Percentiles rank a stretch among this genome's conserved stretches.
phyloP scores from a whole-genome alignment of 306 rosid genomes.

The Dryas alaskensis region DNA sequence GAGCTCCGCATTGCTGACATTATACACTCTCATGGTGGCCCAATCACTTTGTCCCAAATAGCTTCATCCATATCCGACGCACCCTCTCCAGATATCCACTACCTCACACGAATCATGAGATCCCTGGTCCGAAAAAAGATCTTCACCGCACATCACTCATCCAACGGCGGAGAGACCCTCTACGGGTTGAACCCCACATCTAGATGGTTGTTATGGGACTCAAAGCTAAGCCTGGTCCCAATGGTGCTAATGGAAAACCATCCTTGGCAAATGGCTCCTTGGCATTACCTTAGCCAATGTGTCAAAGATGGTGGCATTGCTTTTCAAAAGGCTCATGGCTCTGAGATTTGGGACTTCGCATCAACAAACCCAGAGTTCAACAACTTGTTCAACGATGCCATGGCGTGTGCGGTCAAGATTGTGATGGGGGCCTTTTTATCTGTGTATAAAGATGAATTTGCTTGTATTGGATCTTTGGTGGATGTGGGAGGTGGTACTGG shows the following conservation, averaged over 20 bases:
- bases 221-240: slow-evolving; percentile 5
- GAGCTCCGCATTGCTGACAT: slow-evolving; percentile 25
- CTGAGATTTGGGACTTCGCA: slow-evolving; percentile 23
- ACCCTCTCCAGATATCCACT: slow-evolving; percentile 11
- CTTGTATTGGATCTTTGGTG: slow-evolving; percentile 13
- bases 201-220: slow-evolving; percentile 21
- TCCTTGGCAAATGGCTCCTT: slow-evolving; percentile 6
- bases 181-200: slow-evolving; percentile 1
- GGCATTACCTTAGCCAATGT: slow-evolving; percentile 24
- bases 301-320: slow-evolving; percentile 27
- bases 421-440: neutral
- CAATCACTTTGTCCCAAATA: slow-evolving; percentile 21
- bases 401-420: slow-evolving; percentile 19
- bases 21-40: slow-evolving; percentile 13
- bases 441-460: slow-evolving; percentile 21
- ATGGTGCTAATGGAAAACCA: slow-evolving; percentile 8
- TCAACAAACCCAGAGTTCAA: slow-evolving; percentile 20
- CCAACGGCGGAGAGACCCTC: slow-evolving; percentile 10
- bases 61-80: neutral
- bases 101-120: slow-evolving; percentile 25
- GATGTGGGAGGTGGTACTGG: slow-evolving; percentile 31
- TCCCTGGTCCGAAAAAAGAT: slow-evolving; percentile 19
- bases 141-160: slow-evolving; percentile 15
- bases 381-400: slow-evolving; percentile 15
- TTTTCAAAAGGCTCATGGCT: slow-evolving; percentile 15